Evolutionary conservation across 1,139 yeast genomes (phyloP), one percentile per base, ranked within the genome.

Genomic region (Blastobotrys arbuscula): DNA sequence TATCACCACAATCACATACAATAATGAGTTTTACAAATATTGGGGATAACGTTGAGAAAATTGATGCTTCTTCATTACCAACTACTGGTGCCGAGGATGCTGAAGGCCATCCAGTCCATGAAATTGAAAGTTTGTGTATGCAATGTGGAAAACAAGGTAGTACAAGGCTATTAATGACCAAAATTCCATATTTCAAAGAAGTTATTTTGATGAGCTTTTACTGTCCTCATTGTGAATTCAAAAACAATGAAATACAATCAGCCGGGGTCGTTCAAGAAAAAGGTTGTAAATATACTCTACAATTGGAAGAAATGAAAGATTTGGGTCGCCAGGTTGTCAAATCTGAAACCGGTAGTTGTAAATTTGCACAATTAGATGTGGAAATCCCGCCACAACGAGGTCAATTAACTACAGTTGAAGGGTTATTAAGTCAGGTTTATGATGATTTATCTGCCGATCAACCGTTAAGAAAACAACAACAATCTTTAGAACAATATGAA

Each of bases 341-440:
- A 70, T 82, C 95, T 33, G 97, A 92, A 63, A 74, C 86, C 31
- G 90, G 96, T 36, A 72, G 81, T n/a, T 84, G 90, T 66, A 80
- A 76, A 62, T 89, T 94, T 62, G 72, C 77, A 15, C 96, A 90
- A 66, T 72, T 94, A 53, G 97, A 89, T 55, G 80, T 92, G 51
- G 98, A 92, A 68, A 90, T 94, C 51, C 98, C 99, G 6, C 88
- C 97, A 35, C 86, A 89, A 67, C 77, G 89, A 59, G 98, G 98
- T 39, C 96, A 90, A 63, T 73, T 92, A 57, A 87, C 96, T 43
- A 90, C 90, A 31, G 82, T 89, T 24, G 98, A 94, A 68, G 98
- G 98, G 31, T 69, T 94, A 40, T 73, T 94, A 49, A 65, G 74
- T 30, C 97, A 89, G 65, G 88, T 89, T 83, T 73, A 83, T 52